Evolutionary conservation across 208 protist species (phyloP).

Genomic region (Crithidia brevicula): DNA sequence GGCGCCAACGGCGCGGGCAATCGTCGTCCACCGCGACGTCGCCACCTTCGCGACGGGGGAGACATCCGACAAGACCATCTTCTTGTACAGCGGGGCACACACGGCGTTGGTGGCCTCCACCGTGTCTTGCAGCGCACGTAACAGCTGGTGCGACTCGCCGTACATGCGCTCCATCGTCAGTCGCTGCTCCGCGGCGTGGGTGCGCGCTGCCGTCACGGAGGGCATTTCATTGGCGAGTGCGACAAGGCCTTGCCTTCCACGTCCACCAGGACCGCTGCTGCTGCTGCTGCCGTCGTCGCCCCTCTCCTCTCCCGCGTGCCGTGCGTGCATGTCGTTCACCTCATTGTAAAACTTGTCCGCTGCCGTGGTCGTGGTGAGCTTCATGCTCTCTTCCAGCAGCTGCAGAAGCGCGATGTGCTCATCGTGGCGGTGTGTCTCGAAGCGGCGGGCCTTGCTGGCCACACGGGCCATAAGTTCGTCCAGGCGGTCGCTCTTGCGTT

Average conservation of each 20-base stretch:
- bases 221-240: conserved; percentile 38
- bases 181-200: conserved; percentile 50
- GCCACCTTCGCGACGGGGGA: conserved; percentile 66
- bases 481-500: conserved; percentile 64
- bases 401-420: conserved; percentile 63
- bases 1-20: conserved; percentile 70
- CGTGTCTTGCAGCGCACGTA: conserved; percentile 49
- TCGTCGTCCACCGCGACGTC: conserved; percentile 61
- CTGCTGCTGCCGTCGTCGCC: neutral
- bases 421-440: conserved; percentile 57
- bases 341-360: conserved; percentile 62
- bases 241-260: no score
- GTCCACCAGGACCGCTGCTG: no score
- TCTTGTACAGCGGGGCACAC: conserved; percentile 72
- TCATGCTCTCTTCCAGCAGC: conserved; percentile 75
- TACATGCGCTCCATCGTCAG: conserved; percentile 58
- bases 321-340: conserved; percentile 30
- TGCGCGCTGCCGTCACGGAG: conserved; percentile 46
- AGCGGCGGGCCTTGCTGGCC: conserved; percentile 55
- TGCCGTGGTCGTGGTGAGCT: conserved; percentile 49
- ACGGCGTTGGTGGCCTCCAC: conserved; percentile 59
- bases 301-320: conserved; percentile 5
- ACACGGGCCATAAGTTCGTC: conserved; percentile 77
- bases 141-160: conserved; percentile 58
- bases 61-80: conserved; percentile 55